A percentile compares a stretch with the other conserved stretches of the same genome.
phyloP scores from a whole-genome alignment of 768 basidiomycete species.

The Krasilnikovozyma curviuscula region DNA sequence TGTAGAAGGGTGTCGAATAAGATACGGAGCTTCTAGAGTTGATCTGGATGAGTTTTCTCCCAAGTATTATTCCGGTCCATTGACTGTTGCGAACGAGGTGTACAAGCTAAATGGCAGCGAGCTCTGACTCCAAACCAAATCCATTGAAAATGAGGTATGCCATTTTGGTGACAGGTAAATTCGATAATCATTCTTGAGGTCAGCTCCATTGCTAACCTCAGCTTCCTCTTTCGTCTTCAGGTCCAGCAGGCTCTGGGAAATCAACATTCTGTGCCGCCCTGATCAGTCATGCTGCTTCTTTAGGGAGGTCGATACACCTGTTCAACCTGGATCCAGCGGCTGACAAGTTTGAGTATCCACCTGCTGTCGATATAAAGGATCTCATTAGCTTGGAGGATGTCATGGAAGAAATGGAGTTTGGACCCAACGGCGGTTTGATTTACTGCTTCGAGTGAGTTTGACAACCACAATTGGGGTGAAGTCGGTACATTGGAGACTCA shows the following conservation, averaged over 20 bases:
- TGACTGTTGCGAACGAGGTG: no score
- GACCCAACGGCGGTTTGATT: conserved; percentile 89
- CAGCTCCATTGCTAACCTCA: neutral
- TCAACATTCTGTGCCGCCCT: conserved; percentile 79
- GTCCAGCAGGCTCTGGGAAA: conserved; percentile 97
- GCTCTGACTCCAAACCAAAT: no score
- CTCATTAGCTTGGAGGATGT: conserved; percentile 83
- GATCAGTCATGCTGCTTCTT: conserved; percentile 65
- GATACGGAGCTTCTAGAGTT: no score
- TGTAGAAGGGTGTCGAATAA: no score
- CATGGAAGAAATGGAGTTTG: conserved; percentile 84
- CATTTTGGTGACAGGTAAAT: conserved; percentile 24
- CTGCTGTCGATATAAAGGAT: conserved; percentile 81
- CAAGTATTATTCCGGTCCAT: no score
- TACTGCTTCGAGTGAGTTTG: conserved; percentile 93
- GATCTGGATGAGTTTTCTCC: no score
- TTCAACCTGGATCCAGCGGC: conserved; percentile 97
- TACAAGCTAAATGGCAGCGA: no score
- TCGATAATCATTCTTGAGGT: neutral
- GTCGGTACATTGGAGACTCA: no score
- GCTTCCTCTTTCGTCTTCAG: conserved; percentile 21
- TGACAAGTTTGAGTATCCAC: conserved; percentile 74
- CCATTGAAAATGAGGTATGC: conserved; percentile 24
- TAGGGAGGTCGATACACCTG: conserved; percentile 68
- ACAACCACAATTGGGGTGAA: no score